phyloP scores from a whole-genome alignment of 129 eudicot genomes.

The Arctium lappa region DNA sequence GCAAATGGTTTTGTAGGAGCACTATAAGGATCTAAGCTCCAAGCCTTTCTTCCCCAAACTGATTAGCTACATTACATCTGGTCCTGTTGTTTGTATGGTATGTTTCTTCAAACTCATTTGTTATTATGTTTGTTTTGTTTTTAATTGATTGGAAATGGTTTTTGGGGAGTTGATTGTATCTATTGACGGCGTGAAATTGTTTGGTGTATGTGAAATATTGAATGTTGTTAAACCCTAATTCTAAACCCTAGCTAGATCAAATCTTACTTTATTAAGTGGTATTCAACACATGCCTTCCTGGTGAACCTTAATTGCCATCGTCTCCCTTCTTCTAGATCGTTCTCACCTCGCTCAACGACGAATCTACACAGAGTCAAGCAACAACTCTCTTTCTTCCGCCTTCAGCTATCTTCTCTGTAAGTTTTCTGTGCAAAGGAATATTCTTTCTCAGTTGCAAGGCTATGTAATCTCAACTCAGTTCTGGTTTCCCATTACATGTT shows the following conservation, averaged over 20 bases:
- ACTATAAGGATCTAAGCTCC: slow-evolving; percentile 85
- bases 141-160: too few relatives aligned
- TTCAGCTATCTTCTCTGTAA: slow-evolving; percentile 17
- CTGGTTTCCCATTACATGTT: neutral
- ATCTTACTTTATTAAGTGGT: too few relatives aligned
- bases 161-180: too few relatives aligned
- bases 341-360: slow-evolving; percentile 24
- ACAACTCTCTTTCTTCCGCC: neutral
- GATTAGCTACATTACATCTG: slow-evolving; percentile 84
- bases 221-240: too few relatives aligned
- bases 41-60: slow-evolving; percentile 87
- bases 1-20: slow-evolving; percentile 59
- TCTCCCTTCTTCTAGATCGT: slow-evolving; percentile 14
- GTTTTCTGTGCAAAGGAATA: neutral
- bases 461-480: neutral
- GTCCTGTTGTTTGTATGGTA: slow-evolving; percentile 99
- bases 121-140: too few relatives aligned
- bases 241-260: too few relatives aligned
- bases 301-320: slow-evolving; percentile 1
- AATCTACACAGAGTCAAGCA: slow-evolving; percentile 25
- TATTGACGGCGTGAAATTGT: too few relatives aligned
- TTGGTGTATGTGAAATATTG: too few relatives aligned
- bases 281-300: neutral
- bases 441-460: neutral
- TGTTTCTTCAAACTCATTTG: too few relatives aligned